Evolutionary conservation across 140 eudicot species (phyloP).

Genomic region (Anethum foeniculum): DNA sequence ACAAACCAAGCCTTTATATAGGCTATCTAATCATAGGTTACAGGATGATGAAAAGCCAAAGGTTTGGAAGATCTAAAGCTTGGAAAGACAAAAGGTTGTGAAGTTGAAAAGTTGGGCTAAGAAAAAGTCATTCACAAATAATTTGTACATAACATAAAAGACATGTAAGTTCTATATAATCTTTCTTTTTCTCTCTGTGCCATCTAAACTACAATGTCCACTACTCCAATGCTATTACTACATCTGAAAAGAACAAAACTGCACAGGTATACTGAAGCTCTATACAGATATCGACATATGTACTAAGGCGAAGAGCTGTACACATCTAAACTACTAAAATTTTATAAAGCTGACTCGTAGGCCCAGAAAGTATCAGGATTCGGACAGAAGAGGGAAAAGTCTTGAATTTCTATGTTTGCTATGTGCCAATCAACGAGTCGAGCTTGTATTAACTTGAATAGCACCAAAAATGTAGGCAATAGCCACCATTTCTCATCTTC

Average conservation of each 20-base stretch:
- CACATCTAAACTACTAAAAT: neutral
- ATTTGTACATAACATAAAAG: neutral
- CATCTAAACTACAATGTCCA: neutral
- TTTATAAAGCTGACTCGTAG: conserved; percentile 51
- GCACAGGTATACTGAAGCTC: neutral
- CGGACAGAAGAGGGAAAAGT: conserved; percentile 72
- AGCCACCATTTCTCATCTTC: conserved; percentile 90
- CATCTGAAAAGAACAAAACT: neutral
- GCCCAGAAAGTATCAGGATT: conserved; percentile 94
- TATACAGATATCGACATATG: neutral
- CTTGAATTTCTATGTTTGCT: conserved; percentile 76
- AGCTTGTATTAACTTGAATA: conserved; percentile 72
- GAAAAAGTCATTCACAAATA: too few species aligned
- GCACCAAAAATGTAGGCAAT: conserved; percentile 53
- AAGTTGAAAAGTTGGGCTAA: too few species aligned
- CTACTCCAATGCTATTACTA: neutral
- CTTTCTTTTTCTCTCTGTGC: neutral
- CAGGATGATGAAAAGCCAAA: too few species aligned
- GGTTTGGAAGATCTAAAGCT: too few species aligned
- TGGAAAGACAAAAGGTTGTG: too few species aligned
- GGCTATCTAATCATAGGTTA: too few species aligned
- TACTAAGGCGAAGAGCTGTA: neutral
- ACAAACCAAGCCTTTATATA: too few species aligned
- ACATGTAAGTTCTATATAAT: neutral
- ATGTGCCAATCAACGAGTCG: conserved; percentile 88